These are phyloP conservation scores for Monosporozyma unispora DNA, from an alignment of 805 yeast species.

Conservation along the genomic window DNA sequence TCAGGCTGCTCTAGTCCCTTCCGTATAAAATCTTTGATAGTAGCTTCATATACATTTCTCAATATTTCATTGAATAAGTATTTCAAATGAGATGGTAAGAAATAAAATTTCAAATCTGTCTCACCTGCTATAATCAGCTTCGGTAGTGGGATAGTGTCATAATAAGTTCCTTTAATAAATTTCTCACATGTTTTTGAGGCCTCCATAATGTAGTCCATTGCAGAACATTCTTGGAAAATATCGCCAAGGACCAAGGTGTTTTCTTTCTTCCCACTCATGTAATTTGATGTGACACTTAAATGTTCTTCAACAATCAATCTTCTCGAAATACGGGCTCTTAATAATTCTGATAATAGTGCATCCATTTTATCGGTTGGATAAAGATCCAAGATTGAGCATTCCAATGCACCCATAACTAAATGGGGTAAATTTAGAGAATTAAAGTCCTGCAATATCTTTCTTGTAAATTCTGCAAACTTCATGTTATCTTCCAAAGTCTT, in stretches of 20 bases:
- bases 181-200: slow-evolving; percentile 46
- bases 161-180: slow-evolving; percentile 46
- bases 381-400: slow-evolving; percentile 50
- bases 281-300: slow-evolving; percentile 63
- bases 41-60: slow-evolving; percentile 78
- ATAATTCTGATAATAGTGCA: slow-evolving; percentile 61
- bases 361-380: slow-evolving; percentile 62
- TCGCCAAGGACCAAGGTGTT: slow-evolving; percentile 59
- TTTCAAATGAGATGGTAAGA: slow-evolving; percentile 77
- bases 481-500: slow-evolving; percentile 66
- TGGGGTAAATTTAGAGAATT: slow-evolving; percentile 80
- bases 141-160: slow-evolving; percentile 53
- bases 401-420: slow-evolving; percentile 87
- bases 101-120: slow-evolving; percentile 58
- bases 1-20: slow-evolving; percentile 40
- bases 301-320: slow-evolving; percentile 90
- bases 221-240: slow-evolving; percentile 71
- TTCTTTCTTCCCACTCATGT: slow-evolving; percentile 34
- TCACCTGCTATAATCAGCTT: slow-evolving; percentile 70
- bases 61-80: slow-evolving; percentile 81
- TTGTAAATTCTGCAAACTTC: slow-evolving; percentile 55
- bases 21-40: slow-evolving; percentile 42
- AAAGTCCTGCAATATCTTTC: slow-evolving; percentile 56
- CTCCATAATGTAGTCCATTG: slow-evolving; percentile 51
- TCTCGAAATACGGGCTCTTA: slow-evolving; percentile 81